Percentiles rank a stretch among this genome's conserved stretches.
Conservation (phyloP, 768 basidiomycete species). For the Boletus patriciae region DNA sequence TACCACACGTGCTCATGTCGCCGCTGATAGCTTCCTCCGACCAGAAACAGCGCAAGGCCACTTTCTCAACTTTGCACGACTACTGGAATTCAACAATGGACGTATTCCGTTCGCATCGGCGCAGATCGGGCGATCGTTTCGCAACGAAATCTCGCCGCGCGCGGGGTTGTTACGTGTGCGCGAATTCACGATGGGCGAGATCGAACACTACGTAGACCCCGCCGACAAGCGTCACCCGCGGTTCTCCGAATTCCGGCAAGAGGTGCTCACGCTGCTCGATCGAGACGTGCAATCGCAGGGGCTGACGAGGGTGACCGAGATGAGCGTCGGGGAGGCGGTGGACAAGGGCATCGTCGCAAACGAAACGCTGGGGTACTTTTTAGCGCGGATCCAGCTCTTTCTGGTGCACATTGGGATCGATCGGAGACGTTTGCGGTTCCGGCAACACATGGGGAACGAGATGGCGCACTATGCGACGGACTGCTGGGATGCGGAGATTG, state of each 20-base stretch:
- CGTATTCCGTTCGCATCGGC: slow-evolving; percentile 96
- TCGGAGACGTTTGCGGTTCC: slow-evolving; percentile 79
- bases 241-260: slow-evolving; percentile 79
- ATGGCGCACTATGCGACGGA: slow-evolving; percentile 99
- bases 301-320: slow-evolving; percentile 56
- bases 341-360: slow-evolving; percentile 86
- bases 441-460: slow-evolving; percentile 98
- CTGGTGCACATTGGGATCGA: slow-evolving; percentile 89
- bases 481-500: slow-evolving; percentile 99
- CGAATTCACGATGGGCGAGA: slow-evolving; percentile 99
- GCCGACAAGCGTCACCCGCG: slow-evolving; percentile 81
- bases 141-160: slow-evolving; percentile 97
- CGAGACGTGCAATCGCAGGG: slow-evolving; percentile 82
- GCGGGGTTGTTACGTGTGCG: slow-evolving; percentile 95
- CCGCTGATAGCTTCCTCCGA: slow-evolving; percentile 73
- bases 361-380: slow-evolving; percentile 96
- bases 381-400: slow-evolving; percentile 90
- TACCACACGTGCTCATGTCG: not conserved
- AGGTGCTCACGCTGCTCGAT: slow-evolving; percentile 75
- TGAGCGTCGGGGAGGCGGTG: slow-evolving; percentile 89
- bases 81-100: slow-evolving; percentile 98
- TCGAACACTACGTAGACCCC: slow-evolving; percentile 98
- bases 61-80: slow-evolving; percentile 96
- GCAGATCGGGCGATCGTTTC: slow-evolving; percentile 93
- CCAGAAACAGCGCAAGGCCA: slow-evolving; percentile 99